Conservation (phyloP, 225 moss, liverwort and hornwort species). For the Antitrichia curtipendula region DNA sequence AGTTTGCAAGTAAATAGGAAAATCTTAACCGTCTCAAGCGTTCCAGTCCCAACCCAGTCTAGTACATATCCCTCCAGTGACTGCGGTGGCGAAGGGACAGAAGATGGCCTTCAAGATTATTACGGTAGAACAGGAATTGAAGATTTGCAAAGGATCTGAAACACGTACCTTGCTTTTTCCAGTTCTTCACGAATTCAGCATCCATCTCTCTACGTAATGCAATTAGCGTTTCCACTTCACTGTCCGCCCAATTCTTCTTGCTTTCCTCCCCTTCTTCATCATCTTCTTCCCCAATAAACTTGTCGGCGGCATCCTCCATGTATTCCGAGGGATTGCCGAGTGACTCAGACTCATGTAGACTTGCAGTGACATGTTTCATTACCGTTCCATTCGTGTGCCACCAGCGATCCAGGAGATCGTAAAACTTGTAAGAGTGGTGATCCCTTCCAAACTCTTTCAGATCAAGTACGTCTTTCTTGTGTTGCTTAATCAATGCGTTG, state of each 20-base stretch:
- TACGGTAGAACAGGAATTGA: background rate
- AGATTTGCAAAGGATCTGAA: background rate
- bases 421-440: constrained; percentile 12
- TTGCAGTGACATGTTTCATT: constrained; percentile 29
- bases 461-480: constrained; percentile 27
- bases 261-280: constrained; percentile 38
- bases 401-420: constrained; percentile 29
- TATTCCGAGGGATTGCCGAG: constrained; percentile 2
- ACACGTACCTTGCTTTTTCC: constrained; percentile 36
- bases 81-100: background rate
- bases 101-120: background rate
- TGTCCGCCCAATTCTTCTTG: constrained; percentile 38
- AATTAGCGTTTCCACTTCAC: constrained; percentile 41
- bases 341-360: constrained; percentile 5
- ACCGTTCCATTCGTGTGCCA: constrained; percentile 38
- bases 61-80: background rate
- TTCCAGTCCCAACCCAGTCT: too few species aligned
- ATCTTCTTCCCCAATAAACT: constrained; percentile 3
- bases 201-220: constrained; percentile 36
- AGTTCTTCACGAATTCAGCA: constrained; percentile 34
- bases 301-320: constrained; percentile 4
- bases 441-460: constrained; percentile 9
- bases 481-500: constrained; percentile 31
- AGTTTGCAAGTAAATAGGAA: background rate
- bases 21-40: background rate